Percentiles rank a stretch among this genome's conserved stretches.
Conservation (phyloP, 768 basidiomycete species). For the Mycena olivaceomarginata region DNA sequence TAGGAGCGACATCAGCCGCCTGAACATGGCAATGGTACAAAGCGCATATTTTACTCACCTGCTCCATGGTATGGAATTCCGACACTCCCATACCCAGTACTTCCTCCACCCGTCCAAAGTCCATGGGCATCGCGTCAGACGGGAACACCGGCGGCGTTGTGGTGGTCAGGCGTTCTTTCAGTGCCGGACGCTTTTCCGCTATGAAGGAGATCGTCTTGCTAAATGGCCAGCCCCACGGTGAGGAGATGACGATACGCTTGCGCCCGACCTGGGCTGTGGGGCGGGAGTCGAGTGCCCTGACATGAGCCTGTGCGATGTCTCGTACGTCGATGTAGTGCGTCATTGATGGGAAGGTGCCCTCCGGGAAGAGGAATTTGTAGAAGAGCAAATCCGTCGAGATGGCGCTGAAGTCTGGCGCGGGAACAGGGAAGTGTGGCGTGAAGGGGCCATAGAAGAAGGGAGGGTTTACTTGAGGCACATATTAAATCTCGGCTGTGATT, state of each 20-base stretch:
- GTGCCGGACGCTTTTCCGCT: background rate
- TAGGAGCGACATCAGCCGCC: background rate
- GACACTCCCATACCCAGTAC: background rate
- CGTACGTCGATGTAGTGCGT: background rate
- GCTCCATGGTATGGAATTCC: background rate
- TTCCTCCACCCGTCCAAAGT: background rate
- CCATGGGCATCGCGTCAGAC: background rate
- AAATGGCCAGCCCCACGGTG: background rate
- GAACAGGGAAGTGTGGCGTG: background rate
- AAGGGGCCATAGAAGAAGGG: background rate
- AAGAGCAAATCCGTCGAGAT: background rate
- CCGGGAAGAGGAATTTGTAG: background rate
- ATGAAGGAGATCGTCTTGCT: background rate
- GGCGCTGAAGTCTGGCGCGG: background rate
- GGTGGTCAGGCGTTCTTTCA: background rate
- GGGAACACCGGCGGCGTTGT: background rate
- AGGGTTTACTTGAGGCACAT: constrained; percentile 41
- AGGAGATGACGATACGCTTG: background rate
- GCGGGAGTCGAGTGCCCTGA: background rate
- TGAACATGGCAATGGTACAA: too few relatives aligned
- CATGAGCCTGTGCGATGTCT: background rate
- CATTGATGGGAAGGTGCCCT: background rate
- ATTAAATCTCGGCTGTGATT: too few relatives aligned
- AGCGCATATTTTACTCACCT: background rate
- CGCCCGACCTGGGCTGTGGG: background rate